phyloP scores from a whole-genome alignment of 371 early-diverging fungal genomes.

The Coemansia sp. region DNA sequence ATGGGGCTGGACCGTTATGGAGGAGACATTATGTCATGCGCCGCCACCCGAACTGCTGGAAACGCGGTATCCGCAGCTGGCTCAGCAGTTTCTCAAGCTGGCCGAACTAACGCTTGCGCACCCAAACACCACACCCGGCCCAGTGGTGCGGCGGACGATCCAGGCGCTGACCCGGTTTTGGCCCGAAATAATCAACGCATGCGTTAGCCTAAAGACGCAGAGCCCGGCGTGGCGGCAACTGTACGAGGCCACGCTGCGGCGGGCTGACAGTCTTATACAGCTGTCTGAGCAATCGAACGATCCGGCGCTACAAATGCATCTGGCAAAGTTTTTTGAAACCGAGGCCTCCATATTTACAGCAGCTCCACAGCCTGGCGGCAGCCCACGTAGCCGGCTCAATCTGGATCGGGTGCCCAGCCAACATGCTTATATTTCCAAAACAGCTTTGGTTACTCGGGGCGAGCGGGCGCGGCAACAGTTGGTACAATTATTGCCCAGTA shows the following conservation, averaged over 20 bases:
- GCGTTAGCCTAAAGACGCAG: slow-evolving; percentile 1
- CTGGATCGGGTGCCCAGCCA: slow-evolving; percentile 13
- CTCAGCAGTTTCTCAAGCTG: slow-evolving; percentile 21
- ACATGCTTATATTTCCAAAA: slow-evolving; percentile 26
- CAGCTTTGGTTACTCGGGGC: slow-evolving; percentile 23
- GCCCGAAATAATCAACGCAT: slow-evolving; percentile 23
- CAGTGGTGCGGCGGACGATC: slow-evolving; percentile 38
- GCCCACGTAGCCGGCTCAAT: not conserved
- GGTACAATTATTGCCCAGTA: slow-evolving; percentile 34
- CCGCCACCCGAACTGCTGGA: slow-evolving; percentile 21
- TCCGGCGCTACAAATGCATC: slow-evolving; percentile 36
- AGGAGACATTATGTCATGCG: slow-evolving; percentile 28
- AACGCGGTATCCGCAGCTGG: slow-evolving; percentile 25
- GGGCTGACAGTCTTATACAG: slow-evolving; percentile 11
- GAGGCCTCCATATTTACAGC: slow-evolving; percentile 31
- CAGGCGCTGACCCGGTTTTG: slow-evolving; percentile 45
- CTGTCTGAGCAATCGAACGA: slow-evolving; percentile 30
- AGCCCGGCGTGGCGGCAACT: slow-evolving; percentile 13
- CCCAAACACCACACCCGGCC: slow-evolving; percentile 25
- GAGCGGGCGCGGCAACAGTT: slow-evolving; percentile 32
- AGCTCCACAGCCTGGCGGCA: not conserved
- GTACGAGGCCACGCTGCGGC: slow-evolving; percentile 16
- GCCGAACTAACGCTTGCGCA: slow-evolving; percentile 18
- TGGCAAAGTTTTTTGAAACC: slow-evolving; percentile 42
- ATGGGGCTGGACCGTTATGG: slow-evolving; percentile 49